These are phyloP conservation scores for Salvia hispanica DNA, from an alignment of 257 asterid genomes.

Conservation along the genomic window DNA sequence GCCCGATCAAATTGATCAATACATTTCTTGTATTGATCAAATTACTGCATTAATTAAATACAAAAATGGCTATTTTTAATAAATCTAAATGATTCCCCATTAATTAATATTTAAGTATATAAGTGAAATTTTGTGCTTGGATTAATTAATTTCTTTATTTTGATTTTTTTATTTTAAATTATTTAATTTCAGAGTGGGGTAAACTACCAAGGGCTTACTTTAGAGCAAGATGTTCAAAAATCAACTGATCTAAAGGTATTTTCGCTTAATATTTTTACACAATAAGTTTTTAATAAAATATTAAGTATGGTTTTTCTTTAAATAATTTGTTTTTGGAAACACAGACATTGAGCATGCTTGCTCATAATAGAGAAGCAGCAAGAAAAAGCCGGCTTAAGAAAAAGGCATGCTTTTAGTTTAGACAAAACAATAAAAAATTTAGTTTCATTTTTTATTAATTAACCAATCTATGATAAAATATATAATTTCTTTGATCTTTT, in stretches of 20 bases:
- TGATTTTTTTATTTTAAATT: background rate
- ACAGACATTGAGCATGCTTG: conserved; percentile 85
- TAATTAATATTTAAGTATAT: conserved; percentile 15
- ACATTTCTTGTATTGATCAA: no score
- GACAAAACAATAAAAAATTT: no score
- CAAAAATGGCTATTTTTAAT: conserved; percentile 6
- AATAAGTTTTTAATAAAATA: no score
- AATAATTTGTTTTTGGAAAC: background rate
- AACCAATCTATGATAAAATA: no score
- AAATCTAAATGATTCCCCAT: background rate
- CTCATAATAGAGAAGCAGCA: conserved; percentile 97
- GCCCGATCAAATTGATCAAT: no score
- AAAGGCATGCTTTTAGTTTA: conserved; percentile 45
- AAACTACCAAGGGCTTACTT: conserved; percentile 53
- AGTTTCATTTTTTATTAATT: no score
- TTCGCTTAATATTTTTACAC: no score
- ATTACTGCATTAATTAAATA: conserved; percentile 13
- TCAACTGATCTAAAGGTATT: conserved; percentile 77
- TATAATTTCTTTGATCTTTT: background rate
- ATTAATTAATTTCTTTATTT: background rate
- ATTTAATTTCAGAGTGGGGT: conserved; percentile 61
- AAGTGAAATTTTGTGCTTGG: conserved; percentile 24
- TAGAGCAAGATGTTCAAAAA: conserved; percentile 62
- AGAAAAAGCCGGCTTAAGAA: conserved; percentile 90
- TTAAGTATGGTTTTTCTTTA: background rate